phyloP scores from a whole-genome alignment of 352 stramenopile genomes.

The Pythium aquatile region DNA sequence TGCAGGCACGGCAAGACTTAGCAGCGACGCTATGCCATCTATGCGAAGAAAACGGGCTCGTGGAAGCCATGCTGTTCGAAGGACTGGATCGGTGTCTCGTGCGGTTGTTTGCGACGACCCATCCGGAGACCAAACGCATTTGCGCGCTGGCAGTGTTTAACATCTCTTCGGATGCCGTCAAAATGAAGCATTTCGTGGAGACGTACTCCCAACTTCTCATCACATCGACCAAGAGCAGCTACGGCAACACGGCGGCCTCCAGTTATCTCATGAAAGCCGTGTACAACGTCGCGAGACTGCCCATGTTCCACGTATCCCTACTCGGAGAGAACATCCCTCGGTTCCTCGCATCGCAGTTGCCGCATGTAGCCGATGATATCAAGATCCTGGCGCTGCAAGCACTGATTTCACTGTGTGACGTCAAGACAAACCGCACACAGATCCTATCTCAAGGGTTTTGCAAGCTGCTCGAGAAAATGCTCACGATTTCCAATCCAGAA shows the following conservation, averaged over 20 bases:
- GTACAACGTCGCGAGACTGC: conserved; percentile 63
- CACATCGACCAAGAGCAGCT: conserved; percentile 26
- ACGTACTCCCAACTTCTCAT: conserved; percentile 59
- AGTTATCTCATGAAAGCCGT: conserved; percentile 63
- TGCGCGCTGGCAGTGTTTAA: conserved; percentile 71
- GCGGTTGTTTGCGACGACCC: conserved; percentile 42
- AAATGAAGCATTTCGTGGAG: conserved; percentile 70
- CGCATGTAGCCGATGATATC: conserved; percentile 34
- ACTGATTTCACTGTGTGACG: conserved; percentile 52
- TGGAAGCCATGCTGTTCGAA: conserved; percentile 65
- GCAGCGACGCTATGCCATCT: conserved; percentile 65
- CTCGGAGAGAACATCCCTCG: conserved; percentile 65
- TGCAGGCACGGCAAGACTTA: conserved; percentile 49
- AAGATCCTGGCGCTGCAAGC: conserved; percentile 49
- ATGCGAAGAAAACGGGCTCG: conserved; percentile 53
- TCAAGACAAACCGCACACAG: conserved; percentile 43
- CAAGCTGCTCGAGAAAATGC: conserved; percentile 45
- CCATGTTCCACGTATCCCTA: conserved; percentile 55
- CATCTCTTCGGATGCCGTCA: conserved; percentile 48
- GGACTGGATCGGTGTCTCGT: conserved; percentile 63
- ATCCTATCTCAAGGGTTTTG: conserved; percentile 53
- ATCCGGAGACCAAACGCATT: conserved; percentile 65
- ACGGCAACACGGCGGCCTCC: conserved; percentile 26
- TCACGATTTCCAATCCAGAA: conserved; percentile 34
- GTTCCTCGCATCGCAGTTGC: conserved; percentile 49